phyloP scores from a whole-genome alignment of 1,139 yeast species.

The Diutina sp. region DNA sequence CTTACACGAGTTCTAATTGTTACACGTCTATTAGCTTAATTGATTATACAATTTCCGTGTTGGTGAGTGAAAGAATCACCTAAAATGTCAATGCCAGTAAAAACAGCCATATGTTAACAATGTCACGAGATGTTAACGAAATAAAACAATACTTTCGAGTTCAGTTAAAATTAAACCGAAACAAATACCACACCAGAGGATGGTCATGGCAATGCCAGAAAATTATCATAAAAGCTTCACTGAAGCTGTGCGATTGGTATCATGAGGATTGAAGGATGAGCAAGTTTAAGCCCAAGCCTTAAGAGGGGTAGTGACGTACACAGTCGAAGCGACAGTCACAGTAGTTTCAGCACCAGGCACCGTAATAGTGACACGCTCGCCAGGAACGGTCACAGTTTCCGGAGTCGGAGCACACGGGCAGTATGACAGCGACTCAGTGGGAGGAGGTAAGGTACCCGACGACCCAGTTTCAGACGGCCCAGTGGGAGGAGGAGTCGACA shows the following conservation, averaged over 20 bases:
- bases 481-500: too few species aligned
- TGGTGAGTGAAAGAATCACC: not conserved
- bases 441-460: not conserved
- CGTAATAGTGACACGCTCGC: not conserved
- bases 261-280: not conserved
- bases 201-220: not conserved
- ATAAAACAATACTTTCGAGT: not conserved
- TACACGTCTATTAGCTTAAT: not conserved
- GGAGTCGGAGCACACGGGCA: not conserved
- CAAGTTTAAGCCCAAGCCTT: not conserved
- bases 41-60: not conserved
- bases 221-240: not conserved
- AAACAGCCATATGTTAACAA: not conserved
- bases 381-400: not conserved
- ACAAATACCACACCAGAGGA: not conserved
- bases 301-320: not conserved
- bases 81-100: not conserved
- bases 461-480: not conserved
- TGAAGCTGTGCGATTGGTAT: not conserved
- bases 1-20: not conserved
- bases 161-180: not conserved
- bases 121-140: not conserved
- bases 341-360: not conserved
- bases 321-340: not conserved
- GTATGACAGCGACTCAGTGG: not conserved